Evolutionary conservation across 208 protist species (phyloP), one percentile per base, ranked within the genome.

Genomic region (Crithidia acanthocephali): DNA sequence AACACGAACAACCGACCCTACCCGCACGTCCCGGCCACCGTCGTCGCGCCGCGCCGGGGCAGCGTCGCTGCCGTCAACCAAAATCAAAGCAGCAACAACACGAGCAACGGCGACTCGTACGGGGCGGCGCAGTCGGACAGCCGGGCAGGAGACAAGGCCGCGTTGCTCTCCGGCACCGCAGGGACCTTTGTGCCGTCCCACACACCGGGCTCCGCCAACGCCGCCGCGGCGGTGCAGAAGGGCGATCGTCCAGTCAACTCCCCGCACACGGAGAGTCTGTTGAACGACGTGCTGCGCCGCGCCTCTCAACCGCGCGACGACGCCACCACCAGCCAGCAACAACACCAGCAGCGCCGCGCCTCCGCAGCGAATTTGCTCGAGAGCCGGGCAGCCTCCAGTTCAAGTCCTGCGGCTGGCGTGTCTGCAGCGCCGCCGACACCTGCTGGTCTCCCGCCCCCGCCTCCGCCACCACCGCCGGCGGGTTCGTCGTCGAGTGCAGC

Each of bases 21-120:
- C 22, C 22, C 44, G 8, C 25, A 35, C 18, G 28, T 18, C 27
- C 59, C 72, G 23, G 72, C 72, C 2, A 61, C 42, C 44, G 72
- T 76, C 32, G 63, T 76, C 22, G 72, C 72, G 0, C 72, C 72
- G 30, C 72, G 55, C 3, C 72, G 72, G 0, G 60, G 62, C 47
- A 76, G 72, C 37, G 63, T 76, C 1, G 63, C 72, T 1, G 72
- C 72, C 15, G 63, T 76, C 4, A 76, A 76, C 48, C 56, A 70
- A 32, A 63, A 28, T n/a, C 47, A 67, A n/a, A 37, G 42, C 45
- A 52, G 30, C 47, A 56, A 28, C 30, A 67, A 22, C 61, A 42
- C 2, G 10, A 56, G 4, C 47, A 67, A 28, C 22, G 20, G 27
- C 1, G 45, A 56, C 15, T 6, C 61, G 0, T 20, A 11, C 23